Percentiles rank a stretch among this genome's conserved stretches.
Conservation (phyloP, 2,329 filamentous ascomycete genomes). For the Fusarium brevicatenulatum region DNA sequence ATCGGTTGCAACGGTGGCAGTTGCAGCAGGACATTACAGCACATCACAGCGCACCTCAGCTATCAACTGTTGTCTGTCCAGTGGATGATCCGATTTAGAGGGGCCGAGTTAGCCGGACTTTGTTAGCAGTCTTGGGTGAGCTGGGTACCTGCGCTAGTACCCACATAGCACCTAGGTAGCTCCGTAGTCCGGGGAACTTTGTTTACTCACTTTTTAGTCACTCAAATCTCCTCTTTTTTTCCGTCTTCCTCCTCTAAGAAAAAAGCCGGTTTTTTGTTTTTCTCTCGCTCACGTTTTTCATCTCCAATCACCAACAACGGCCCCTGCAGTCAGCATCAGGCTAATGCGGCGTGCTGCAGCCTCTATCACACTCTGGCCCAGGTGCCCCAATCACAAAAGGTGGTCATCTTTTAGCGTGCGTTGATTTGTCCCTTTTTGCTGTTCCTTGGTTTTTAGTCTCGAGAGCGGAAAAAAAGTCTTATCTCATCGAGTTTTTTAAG, state of each 20-base stretch:
- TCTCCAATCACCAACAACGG: slow-evolving; percentile 10
- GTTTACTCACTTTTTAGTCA: not conserved
- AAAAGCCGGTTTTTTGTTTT: not conserved
- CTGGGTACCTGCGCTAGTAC: slow-evolving; percentile 18
- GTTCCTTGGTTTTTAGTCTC: slow-evolving; percentile 2
- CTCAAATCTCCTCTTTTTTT: not conserved
- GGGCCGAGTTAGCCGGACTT: slow-evolving; percentile 19
- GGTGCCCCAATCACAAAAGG: not conserved
- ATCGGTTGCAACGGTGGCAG: not conserved
- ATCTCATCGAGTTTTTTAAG: slow-evolving; percentile 6
- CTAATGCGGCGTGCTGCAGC: slow-evolving; percentile 17
- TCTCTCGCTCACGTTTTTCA: not conserved
- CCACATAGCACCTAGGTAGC: not conserved
- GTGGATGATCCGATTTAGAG: slow-evolving; percentile 5
- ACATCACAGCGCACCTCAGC: not conserved
- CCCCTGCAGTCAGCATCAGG: slow-evolving; percentile 30
- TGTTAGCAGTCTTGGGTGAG: not conserved
- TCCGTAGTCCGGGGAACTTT: not conserved
- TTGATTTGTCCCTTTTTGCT: not conserved
- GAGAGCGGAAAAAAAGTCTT: not conserved
- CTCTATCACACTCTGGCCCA: slow-evolving; percentile 2
- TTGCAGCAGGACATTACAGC: not conserved
- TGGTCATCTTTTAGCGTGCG: slow-evolving; percentile 2
- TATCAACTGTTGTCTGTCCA: not conserved
- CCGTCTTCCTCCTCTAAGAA: not conserved